phyloP scores from a whole-genome alignment of 805 yeast species.

The Grigorovia transvaalensis region DNA sequence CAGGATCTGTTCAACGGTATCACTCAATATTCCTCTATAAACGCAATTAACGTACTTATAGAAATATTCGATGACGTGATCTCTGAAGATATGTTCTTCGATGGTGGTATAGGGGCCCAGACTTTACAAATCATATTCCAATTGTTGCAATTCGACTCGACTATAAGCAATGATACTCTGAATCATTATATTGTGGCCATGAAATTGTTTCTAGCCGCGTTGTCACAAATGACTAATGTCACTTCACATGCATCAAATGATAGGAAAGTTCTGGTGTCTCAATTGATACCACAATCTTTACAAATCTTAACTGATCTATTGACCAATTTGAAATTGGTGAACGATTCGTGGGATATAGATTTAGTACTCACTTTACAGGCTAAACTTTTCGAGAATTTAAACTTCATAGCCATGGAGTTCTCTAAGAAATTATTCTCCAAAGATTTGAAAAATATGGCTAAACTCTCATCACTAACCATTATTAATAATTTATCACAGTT shows the following conservation, averaged over 20 bases:
- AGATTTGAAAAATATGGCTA: conserved; percentile 5
- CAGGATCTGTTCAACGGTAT: conserved; percentile 36
- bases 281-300: conserved; percentile 12
- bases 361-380: conserved; percentile 4
- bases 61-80: conserved; percentile 82
- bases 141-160: conserved; percentile 22
- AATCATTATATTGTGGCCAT: conserved; percentile 29
- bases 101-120: conserved; percentile 51
- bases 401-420: conserved; percentile 16
- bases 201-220: conserved; percentile 42
- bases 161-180: too few relatives aligned
- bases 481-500: not conserved
- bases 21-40: conserved; percentile 29
- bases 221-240: conserved; percentile 38
- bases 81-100: conserved; percentile 79
- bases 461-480: conserved; percentile 8
- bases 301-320: conserved; percentile 8
- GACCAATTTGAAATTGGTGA: conserved; percentile 1
- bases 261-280: conserved; percentile 12
- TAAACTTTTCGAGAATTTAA: conserved; percentile 16
- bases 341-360: not conserved
- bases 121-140: conserved; percentile 42
- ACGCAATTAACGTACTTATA: conserved; percentile 49
- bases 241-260: conserved; percentile 7
- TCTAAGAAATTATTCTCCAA: conserved; percentile 14